A percentile compares a stretch with the other conserved stretches of the same genome.
These are phyloP conservation scores for Cinnamomum micranthum DNA, from an alignment of 164 flowering plant genomes.

Conservation along the genomic window DNA sequence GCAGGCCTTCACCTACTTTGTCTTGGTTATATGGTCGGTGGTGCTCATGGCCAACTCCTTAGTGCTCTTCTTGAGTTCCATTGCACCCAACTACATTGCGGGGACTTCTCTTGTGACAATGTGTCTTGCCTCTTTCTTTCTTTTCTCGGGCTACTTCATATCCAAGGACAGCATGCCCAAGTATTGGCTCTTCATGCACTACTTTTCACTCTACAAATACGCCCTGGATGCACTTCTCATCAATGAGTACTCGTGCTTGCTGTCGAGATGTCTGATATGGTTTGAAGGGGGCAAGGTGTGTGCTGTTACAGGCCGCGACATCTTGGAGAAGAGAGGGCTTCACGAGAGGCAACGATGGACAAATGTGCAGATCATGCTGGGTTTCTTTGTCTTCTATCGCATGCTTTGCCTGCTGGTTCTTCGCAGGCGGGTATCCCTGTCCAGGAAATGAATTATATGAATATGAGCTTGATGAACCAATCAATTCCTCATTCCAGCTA, in stretches of 20 bases:
- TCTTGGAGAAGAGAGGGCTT: constrained; percentile 68
- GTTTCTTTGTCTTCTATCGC: constrained; percentile 77
- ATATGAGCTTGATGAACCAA: too few species aligned
- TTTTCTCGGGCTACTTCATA: constrained; percentile 97
- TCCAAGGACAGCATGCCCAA: constrained; percentile 69
- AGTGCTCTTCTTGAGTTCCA: constrained; percentile 80
- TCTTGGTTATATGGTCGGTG: constrained; percentile 75
- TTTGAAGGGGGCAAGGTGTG: constrained; percentile 47
- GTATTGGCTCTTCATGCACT: constrained; percentile 90
- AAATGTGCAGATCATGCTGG: constrained; percentile 69
- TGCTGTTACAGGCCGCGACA: constrained; percentile 67
- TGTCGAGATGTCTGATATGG: constrained; percentile 69
- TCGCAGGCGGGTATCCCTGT: constrained; percentile 69
- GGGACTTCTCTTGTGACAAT: constrained; percentile 78
- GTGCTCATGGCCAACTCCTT: constrained; percentile 89
- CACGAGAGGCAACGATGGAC: constrained; percentile 71
- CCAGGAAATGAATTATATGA: constrained; percentile 38
- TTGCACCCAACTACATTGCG: constrained; percentile 85
- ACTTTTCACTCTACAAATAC: constrained; percentile 85
- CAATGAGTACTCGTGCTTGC: constrained; percentile 84
- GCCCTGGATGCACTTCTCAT: constrained; percentile 78
- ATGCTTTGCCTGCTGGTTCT: constrained; percentile 68
- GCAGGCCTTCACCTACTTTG: constrained; percentile 76
- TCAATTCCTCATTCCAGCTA: too few species aligned
- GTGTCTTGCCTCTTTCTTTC: constrained; percentile 70